Base-by-base conservation (phyloP, 2,329 filamentous ascomycete genomes). In the Fusarium algeriense region DNA sequence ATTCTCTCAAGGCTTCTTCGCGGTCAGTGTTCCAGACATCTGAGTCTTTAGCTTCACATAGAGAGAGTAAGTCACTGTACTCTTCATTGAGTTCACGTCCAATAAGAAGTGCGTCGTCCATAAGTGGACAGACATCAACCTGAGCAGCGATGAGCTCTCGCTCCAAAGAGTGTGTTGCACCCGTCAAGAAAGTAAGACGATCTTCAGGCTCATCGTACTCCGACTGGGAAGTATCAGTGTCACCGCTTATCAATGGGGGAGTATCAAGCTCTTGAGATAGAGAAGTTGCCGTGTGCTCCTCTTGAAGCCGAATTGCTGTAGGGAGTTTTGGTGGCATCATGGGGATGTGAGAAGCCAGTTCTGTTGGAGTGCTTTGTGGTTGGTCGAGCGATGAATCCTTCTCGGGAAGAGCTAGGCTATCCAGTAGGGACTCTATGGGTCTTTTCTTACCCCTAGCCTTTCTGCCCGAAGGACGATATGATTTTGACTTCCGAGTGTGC, bases 81-180 rank as follows among this genome's bases (percentile, higher is more conserved):
- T 70, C 60, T 19, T 35, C 11, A 6, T 34, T 44, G 35, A 72
- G 44, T 13, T 62, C 17, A 7, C n/a, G 14, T 34, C 46, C 60
- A 32, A 26, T 12, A 6, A 17, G 3, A 13, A 70, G 4, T 5
- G 54, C 15, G 32, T 37, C 43, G 34, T 30, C 17, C 45, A 72
- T 70, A 20, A 56, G 23, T 26, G 34, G 48, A 40, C 11, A 15
- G 12, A 10, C 6, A 26, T 38, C n/a, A 28, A 20, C 48, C 20
- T 26, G 43, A 19, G 44, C 10, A 30, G 28, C 12, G 23, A 9
- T 20, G 15, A 32, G 6, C 11, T 38, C 32, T 26, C 40, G 19
- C 10, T 26, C 4, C 11, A 34, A 14, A 15, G 32, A 20, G 19
- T 14, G 15, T 13, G 20, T 30, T 10, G 28, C 9, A 14, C 10